phyloP scores from a whole-genome alignment of 306 rosid species.

The Hippophae gyantsensis region DNA sequence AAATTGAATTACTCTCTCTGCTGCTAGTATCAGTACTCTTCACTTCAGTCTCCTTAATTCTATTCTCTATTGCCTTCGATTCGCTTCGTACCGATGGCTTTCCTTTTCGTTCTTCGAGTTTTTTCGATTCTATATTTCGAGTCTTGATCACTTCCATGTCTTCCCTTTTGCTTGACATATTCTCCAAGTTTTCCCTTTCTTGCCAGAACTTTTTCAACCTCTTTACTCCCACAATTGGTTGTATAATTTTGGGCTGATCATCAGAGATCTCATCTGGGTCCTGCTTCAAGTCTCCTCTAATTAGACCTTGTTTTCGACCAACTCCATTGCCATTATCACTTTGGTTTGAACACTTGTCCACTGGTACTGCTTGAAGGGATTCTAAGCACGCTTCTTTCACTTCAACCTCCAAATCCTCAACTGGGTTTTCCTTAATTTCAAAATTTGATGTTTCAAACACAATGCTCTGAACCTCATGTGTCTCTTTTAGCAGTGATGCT shows the following conservation, averaged over 20 bases:
- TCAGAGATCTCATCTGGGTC: conserved; percentile 8
- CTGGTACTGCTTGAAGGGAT: background rate
- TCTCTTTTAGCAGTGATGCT: conserved; percentile 15
- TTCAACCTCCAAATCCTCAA: no score
- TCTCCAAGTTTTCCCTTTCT: conserved; percentile 26
- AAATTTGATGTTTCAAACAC: background rate
- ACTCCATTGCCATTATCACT: background rate
- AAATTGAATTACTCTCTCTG: conserved; percentile 1
- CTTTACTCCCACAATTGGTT: conserved; percentile 22
- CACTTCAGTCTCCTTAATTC: conserved; percentile 8
- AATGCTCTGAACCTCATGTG: conserved; percentile 7
- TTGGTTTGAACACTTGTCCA: background rate
- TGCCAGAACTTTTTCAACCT: conserved; percentile 33
- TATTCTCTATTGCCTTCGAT: conserved; percentile 32
- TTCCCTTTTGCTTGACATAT: conserved; percentile 23
- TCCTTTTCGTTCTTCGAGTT: conserved; percentile 44
- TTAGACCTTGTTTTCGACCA: background rate
- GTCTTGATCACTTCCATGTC: conserved; percentile 24
- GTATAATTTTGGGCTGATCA: conserved; percentile 4
- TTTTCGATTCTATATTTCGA: conserved; percentile 25
- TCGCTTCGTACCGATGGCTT: conserved; percentile 24
- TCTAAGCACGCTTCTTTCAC: no score
- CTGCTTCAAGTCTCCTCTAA: conserved; percentile 7
- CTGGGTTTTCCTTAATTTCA: conserved; percentile 15
- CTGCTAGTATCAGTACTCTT: background rate